Base-by-base conservation (phyloP, 108 stramenopile species). In the Cylindrotheca closterium region DNA sequence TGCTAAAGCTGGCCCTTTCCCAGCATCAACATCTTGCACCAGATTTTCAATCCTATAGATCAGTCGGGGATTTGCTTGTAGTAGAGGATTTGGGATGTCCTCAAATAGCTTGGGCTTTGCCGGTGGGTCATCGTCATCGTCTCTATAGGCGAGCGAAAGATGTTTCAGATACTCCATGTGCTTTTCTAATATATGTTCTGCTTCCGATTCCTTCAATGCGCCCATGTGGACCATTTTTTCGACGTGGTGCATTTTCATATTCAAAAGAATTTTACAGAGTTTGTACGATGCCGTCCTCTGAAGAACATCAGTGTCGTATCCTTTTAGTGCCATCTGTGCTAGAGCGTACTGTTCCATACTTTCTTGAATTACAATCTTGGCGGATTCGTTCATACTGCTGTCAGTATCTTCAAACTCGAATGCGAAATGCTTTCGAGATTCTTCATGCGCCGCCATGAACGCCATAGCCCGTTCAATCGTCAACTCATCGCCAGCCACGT, bases 161-260 rank as follows among this genome's bases (percentile, higher is more conserved):
- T 68, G 60, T 4, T 57, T 25, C 30, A 75, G 57, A 18, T 60
- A 5, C 25, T 65, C 61, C 21, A 85, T 72, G 12, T 85, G 63
- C 61, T 74, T 70, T 50, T 87, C 83, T 0, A 89, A 15, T 26
- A 79, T 70, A 8, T 74, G 60, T 24, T 76, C 71, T 1, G 86
- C 84, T 70, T 93, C 91, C n/a, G 71, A 56, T 25, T 81, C 78
- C 46, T 81, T 78, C 69, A 92, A 54, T 12, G 87, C 64, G 2
- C 88, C 88, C 37, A 54, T 30, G 0, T 56, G 21, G 1, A 74
- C 49, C 18, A 87, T 71, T 27, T 63, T 73, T 33, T 76, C 65
- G 32, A 86, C 50, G 53, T 78, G 77, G 25, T 64, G 30, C 26
- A 82, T 75, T 30, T 56, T 60, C 26, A 22, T 71, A 50, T 60